Conservation (phyloP, 257 asterid species). For the Salvia hispanica region DNA sequence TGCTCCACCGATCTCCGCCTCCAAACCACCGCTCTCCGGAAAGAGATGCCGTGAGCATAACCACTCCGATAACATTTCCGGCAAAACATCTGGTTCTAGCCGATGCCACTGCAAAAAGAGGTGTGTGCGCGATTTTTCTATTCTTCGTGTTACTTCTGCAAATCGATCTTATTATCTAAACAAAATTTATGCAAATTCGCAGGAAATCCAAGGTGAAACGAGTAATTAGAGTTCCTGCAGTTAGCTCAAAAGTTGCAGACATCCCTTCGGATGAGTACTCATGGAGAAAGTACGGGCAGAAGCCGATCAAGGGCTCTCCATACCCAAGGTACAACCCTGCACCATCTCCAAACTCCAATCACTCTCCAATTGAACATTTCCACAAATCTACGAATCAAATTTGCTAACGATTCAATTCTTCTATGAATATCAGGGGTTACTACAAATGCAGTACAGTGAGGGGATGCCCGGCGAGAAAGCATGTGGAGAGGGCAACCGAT, state of each 20-base stretch:
- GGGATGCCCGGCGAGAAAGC: constrained; percentile 88
- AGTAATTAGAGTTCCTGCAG: constrained; percentile 67
- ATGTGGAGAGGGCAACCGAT: constrained; percentile 81
- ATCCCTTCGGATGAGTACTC: constrained; percentile 74
- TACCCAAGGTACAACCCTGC: constrained; percentile 69
- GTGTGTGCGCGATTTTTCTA: constrained; percentile 29
- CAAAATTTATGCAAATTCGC: constrained; percentile 2
- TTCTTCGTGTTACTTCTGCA: not conserved
- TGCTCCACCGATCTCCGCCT: constrained; percentile 47
- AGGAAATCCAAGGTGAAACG: constrained; percentile 61
- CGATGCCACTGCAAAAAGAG: constrained; percentile 80
- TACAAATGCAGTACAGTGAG: constrained; percentile 72
- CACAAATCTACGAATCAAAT: no score
- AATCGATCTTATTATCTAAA: not conserved
- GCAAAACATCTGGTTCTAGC: constrained; percentile 53
- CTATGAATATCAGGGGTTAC: constrained; percentile 57
- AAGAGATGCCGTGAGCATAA: constrained; percentile 76
- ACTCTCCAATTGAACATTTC: not conserved
- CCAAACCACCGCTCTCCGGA: constrained; percentile 59
- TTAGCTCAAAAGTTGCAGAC: constrained; percentile 67
- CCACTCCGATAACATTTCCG: constrained; percentile 53
- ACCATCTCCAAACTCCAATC: constrained; percentile 13
- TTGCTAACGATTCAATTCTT: not conserved
- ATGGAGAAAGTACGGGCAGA: constrained; percentile 87
- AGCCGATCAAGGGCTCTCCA: constrained; percentile 84